Evolutionary conservation across 805 yeast genomes (phyloP), one percentile per base, ranked within the genome.

Genomic region (Nakazawaea holstii): DNA sequence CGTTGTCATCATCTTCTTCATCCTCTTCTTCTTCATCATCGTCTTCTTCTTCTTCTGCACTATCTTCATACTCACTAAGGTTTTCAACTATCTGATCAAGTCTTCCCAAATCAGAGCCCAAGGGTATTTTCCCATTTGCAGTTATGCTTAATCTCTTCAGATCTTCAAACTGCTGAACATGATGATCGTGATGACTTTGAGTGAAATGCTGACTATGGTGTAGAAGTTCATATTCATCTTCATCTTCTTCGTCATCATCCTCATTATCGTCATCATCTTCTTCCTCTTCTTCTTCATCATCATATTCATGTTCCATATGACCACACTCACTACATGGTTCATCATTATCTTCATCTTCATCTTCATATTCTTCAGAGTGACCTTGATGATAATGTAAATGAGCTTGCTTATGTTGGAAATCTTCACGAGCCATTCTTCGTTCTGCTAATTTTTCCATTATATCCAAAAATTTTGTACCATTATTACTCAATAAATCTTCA

Each of bases 391-490:
- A 60, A 35, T 55, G 50, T 3, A 57, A 48, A 6, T 56, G 53
- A 46, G 61, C 57, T 39, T 42, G 49, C 41, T 57, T 62, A 52
- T 62, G 46, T 24, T 43, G 44, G 36, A 17, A 48, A 17, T 68
- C 49, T 63, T 55, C 42, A 56, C 66, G 36, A 51, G 57, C 61
- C 62, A 69, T 55, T 15, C 79, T 66, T 39, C 80, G 73, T 49
- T 76, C 75, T 3, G 89, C 87, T 39, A 87, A 68, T 45, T 80
- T 75, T 61, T 88, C 95, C 79, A 90, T 83, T 74, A 87, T 82
- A 53, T 83, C 83, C 30, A 88, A 74, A 53, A 89, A 87, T 37
- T 81, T 77, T 52, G 76, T 75, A n/a, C 95, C 96, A 52, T 85
- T 87, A 58, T 82, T 83, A 54, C 78, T 79, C 55, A 88, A 71